Conservation (phyloP, 306 rosid species). For the Cucurbita pepo region DNA sequence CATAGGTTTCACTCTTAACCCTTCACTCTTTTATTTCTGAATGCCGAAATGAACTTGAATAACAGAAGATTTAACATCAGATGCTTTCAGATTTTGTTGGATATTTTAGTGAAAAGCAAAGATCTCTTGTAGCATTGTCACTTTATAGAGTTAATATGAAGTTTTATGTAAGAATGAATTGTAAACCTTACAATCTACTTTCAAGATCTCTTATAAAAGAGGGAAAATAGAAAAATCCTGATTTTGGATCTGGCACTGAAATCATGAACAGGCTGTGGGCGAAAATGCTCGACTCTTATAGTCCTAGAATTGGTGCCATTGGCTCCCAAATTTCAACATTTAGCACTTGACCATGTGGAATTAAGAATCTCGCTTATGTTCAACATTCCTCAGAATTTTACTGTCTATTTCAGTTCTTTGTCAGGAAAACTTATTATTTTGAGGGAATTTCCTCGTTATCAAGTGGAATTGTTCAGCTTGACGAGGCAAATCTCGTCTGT, state of each 20-base stretch:
- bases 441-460: background rate
- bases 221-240: background rate
- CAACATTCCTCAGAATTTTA: background rate
- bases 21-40: background rate
- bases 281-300: background rate
- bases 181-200: background rate
- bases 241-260: background rate
- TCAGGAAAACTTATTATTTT: background rate
- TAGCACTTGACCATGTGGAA: background rate
- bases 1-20: conserved; percentile 36
- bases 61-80: background rate
- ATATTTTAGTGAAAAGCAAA: background rate
- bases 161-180: background rate
- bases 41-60: background rate
- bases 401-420: background rate
- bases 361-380: background rate
- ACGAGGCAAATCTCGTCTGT: background rate
- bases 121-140: background rate
- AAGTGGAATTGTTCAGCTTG: background rate
- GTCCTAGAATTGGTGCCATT: background rate
- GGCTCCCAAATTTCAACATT: background rate
- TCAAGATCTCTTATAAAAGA: background rate
- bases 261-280: background rate
- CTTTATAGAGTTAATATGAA: background rate
- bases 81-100: background rate